Evolutionary conservation across 768 basidiomycete species (phyloP), one percentile per base, ranked within the genome.

Genomic region (Leccinum boreale): DNA sequence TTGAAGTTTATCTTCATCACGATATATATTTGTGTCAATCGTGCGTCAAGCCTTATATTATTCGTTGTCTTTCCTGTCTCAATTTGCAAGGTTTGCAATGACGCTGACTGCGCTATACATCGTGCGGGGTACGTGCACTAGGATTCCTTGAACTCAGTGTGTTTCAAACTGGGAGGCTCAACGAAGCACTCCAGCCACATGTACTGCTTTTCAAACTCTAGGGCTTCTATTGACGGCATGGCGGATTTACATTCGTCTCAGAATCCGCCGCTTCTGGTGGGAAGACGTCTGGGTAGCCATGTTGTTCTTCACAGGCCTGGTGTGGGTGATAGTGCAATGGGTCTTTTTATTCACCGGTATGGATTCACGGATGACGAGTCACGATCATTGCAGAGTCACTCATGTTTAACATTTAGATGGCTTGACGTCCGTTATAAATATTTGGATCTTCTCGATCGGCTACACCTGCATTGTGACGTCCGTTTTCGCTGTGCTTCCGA

Each of bases 161-260:
- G 7, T n/a, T 39, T 36, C 33, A 14, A 14, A 33, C 28, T 3
- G 36, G 36, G n/a, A 42, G 42, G n/a, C n/a, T 42, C 42, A 42
- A 42, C n/a, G 42, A 19, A 19, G 42, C n/a, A 42, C 10, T 42
- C 42, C 42, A 42, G 42, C 7, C 10, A 42, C 42, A 42, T 42
- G 42, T n/a, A 42, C n/a, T 10, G 42, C n/a, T 11, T 42, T 42
- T 42, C 42, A 42, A 42, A 10, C 42, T 19, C n/a, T 42, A n/a
- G 64, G 63, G 5, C 55, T 65, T n/a, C 4, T 57, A 3, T 51
- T 66, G 35, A 66, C 65, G 5, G 58, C 48, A 6, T 67, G 65
- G 58, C 55, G 65, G 28, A 60, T 65, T 21, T 65, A 57, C 23
- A 54, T 62, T 33, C 65, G 65, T 19, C 24, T 66, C 39, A 56